Percentiles rank a stretch among this genome's conserved stretches.
phyloP scores from a whole-genome alignment of 2,329 filamentous ascomycete genomes.

The Exophiala sideris region DNA sequence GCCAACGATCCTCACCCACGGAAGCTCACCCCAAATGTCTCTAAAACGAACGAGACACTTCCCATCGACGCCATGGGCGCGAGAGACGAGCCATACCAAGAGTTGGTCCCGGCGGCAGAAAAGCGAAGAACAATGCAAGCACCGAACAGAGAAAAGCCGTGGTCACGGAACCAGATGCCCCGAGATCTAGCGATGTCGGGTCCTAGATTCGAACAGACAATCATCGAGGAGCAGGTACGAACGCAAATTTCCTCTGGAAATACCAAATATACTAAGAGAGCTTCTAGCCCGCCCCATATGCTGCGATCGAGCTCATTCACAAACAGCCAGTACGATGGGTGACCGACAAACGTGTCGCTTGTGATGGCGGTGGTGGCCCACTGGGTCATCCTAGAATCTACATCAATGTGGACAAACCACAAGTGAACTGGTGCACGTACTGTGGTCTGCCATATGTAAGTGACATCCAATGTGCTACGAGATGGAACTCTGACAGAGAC shows the following conservation, averaged over 20 bases:
- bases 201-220: conserved; percentile 94
- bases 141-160: conserved; percentile 76
- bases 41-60: conserved; percentile 56
- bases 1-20: conserved; percentile 58
- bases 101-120: conserved; percentile 55
- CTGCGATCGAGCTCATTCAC: conserved; percentile 94
- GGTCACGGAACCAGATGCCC: conserved; percentile 82
- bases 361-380: conserved; percentile 88
- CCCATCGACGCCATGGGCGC: conserved; percentile 48
- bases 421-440: conserved; percentile 87
- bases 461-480: conserved; percentile 28
- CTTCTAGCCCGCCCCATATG: conserved; percentile 74
- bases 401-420: conserved; percentile 96
- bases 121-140: conserved; percentile 66
- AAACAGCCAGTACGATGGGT: conserved; percentile 92
- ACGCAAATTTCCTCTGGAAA: conserved; percentile 31
- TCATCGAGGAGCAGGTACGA: conserved; percentile 80
- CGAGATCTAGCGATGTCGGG: conserved; percentile 83
- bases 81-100: conserved; percentile 54
- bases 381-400: conserved; percentile 89
- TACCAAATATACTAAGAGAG: conserved; percentile 9
- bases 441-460: conserved; percentile 91
- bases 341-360: conserved; percentile 74
- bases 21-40: conserved; percentile 53
- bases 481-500: conserved; percentile 4